Base-by-base conservation (phyloP, 805 yeast species). In the Candida arabinofermentans region DNA sequence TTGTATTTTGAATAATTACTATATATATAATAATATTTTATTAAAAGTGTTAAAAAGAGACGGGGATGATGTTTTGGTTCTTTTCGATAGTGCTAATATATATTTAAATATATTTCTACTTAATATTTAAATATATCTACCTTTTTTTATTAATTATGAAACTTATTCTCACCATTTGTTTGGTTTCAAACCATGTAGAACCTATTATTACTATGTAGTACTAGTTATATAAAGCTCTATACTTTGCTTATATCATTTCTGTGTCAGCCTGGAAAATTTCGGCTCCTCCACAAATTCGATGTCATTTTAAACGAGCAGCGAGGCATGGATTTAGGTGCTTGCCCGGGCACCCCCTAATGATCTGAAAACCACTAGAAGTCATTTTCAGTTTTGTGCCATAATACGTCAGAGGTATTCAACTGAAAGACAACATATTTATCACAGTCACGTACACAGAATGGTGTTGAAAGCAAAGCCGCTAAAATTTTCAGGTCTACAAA, bases 401-500 rank as follows among this genome's bases (percentile, higher is more conserved):
- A 34, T 5, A 27, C 14, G 5, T 27, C n/a, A 6, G 16, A 27
- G 5, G 13, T 27, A 8, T 27, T 27, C 6, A 27, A n/a, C n/a
- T n/a, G n/a, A n/a, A n/a, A n/a, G n/a, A n/a, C n/a, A n/a, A n/a
- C n/a, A n/a, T n/a, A n/a, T n/a, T n/a, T 17, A 12, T 22, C 34
- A 32, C n/a, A 32, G 16, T 24, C 13, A 22, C 4, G n/a, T 8
- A 26, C 6, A 27, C 35, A 36, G 16, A 8, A 51, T 51, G 55
- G 51, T 52, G 7, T 43, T 39, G 33, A 36, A 35, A 32, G 35
- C 42, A 8, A 54, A 47, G 37, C 53, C 48, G 32, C 24, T 44
- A n/a, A 50, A 50, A 31, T 60, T 59, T 41, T 65, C 70, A 14
- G 82, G 81, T 1, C 55, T 77, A 24, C 81, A 77, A 47, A 74